Base-by-base conservation (phyloP, 805 yeast genomes). In the Saturnispora bothae region DNA sequence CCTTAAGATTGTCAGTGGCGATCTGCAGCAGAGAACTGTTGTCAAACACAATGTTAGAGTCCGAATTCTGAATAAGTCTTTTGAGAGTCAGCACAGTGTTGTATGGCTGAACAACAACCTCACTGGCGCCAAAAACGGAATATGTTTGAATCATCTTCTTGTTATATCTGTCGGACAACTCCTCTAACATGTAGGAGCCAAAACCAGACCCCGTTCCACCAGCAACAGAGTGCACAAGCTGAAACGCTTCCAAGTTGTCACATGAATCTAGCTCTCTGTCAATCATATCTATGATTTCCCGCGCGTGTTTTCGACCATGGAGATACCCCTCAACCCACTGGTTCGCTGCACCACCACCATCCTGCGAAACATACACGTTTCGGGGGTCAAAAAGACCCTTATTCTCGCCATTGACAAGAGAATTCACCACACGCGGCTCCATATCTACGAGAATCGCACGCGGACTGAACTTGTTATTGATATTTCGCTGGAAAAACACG, bases 121-220 rank as follows among this genome's bases (percentile, higher is more conserved):
- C 97, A 2, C 95, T 81, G 0, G 84, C 79, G 43, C 82, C 85
- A 52, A 92, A 88, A 2, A 92, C 81, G 33, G 92, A 83, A 50
- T 81, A 83, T 0, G 97, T 85, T 41, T 83, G 83, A 7, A 83
- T 64, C 35, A 92, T 60, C 52, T 86, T 89, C 56, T 88, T 88
- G 36, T 81, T 76, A 54, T 76, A 89, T 39, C 85, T 64, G 55
- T 92, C 98, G 40, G 76, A 73, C 40, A 94, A 57, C 13, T 76
- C 64, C 55, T 92, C 96, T 28, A 92, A 59, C 31, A 92, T 48
- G 13, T 20, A 29, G 4, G 47, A 44, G 1, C 98, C 98, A 27
- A 86, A 73, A 3, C 99, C 98, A 0, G 96, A 83, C 0, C 99
- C 99, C 0, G 98, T 92, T 28, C 99, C 99, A 27, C 99, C 99